Percentiles rank a stretch among this genome's conserved stretches.
Evolutionary conservation across 148 eudicot genomes (phyloP).

Genomic region (Simmondsia chinensis): DNA sequence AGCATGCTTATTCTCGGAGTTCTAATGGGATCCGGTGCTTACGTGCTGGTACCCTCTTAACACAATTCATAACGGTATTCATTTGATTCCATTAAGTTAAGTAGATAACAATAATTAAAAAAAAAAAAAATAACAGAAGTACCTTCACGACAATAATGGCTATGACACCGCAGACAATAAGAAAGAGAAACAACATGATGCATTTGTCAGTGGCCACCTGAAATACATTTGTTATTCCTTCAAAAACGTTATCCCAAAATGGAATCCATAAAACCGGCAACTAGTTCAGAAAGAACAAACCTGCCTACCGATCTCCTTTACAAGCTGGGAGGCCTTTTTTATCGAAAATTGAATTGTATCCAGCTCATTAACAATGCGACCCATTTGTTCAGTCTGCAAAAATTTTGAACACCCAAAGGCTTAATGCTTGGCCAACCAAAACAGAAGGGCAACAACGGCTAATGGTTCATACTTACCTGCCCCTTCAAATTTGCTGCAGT

Average conservation of each 20-base stretch:
- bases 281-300: constrained; percentile 23
- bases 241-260: not conserved
- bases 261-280: not conserved
- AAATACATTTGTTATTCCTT: constrained; percentile 7
- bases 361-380: constrained; percentile 83
- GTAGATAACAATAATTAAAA: not conserved
- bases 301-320: constrained; percentile 97
- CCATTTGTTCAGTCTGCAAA: constrained; percentile 94
- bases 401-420: constrained; percentile 5
- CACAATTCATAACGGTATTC: too few species aligned
- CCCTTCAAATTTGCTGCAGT: constrained; percentile 86
- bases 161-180: constrained; percentile 84
- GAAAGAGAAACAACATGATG: constrained; percentile 91
- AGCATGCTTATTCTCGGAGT: too few species aligned
- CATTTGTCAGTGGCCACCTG: constrained; percentile 99
- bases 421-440: constrained; percentile 8
- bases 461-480: constrained; percentile 44
- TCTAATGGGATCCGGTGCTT: too few species aligned
- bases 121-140: constrained; percentile 3
- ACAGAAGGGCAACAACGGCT: not conserved
- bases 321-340: constrained; percentile 94
- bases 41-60: too few species aligned
- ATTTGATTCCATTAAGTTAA: not conserved
- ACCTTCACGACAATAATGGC: constrained; percentile 97
- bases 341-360: constrained; percentile 94